Evolutionary conservation across 306 rosid species (phyloP).

Genomic region (Sesbania bispinosa): DNA sequence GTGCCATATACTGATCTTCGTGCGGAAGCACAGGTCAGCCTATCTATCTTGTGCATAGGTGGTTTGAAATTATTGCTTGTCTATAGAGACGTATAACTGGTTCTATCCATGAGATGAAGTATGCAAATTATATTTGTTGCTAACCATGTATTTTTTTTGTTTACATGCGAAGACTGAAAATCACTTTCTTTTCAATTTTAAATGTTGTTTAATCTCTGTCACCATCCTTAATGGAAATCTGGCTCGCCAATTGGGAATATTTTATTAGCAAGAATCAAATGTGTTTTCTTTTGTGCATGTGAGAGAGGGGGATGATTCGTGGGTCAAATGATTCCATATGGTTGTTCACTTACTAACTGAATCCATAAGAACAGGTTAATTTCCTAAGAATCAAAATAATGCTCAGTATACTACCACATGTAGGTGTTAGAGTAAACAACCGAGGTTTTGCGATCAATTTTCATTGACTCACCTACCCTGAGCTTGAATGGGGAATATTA

Average conservation of each 20-base stretch:
- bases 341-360: not conserved
- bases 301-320: not conserved
- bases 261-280: not conserved
- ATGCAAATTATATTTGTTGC: not conserved
- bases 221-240: conserved; percentile 4
- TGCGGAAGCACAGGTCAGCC: conserved; percentile 80
- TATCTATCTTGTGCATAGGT: conserved; percentile 10
- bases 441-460: too few relatives aligned
- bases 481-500: too few relatives aligned
- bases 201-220: not conserved
- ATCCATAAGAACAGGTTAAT: too few relatives aligned
- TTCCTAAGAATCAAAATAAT: too few relatives aligned
- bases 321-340: not conserved
- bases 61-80: conserved; percentile 10
- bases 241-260: not conserved
- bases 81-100: not conserved
- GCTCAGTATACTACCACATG: too few relatives aligned
- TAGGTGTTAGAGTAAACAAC: too few relatives aligned
- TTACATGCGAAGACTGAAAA: not conserved
- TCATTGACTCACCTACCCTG: too few relatives aligned
- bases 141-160: not conserved
- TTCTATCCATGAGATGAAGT: not conserved
- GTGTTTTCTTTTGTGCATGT: not conserved
- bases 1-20: conserved; percentile 97
- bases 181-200: not conserved